phyloP scores from a whole-genome alignment of 805 yeast genomes.

The Scheffersomyces coipomensis region DNA sequence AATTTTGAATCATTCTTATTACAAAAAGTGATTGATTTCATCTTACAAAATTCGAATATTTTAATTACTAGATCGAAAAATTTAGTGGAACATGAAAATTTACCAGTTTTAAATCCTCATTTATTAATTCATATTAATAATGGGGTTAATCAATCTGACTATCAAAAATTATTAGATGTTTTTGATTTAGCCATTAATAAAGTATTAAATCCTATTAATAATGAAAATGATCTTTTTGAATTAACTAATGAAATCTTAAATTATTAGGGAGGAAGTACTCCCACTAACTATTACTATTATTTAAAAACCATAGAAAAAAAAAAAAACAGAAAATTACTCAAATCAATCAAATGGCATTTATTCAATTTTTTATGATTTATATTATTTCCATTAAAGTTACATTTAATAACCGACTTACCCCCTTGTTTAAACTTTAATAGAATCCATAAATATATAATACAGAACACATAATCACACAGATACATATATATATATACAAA shows the following conservation, averaged over 20 bases:
- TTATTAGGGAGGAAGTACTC: too few relatives aligned
- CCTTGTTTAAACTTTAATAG: too few relatives aligned
- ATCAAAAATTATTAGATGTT: constrained; percentile 18
- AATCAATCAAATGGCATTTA: too few relatives aligned
- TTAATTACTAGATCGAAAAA: constrained; percentile 64
- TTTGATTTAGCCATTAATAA: constrained; percentile 19
- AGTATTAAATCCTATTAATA: constrained; percentile 20
- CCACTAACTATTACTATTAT: too few relatives aligned
- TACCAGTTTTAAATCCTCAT: constrained; percentile 50
- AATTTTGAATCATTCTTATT: constrained; percentile 60
- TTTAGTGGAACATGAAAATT: constrained; percentile 69
- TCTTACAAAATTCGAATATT: constrained; percentile 50
- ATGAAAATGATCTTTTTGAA: constrained; percentile 21
- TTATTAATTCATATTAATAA: constrained; percentile 30
- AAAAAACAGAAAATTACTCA: too few relatives aligned
- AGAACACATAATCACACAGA: too few relatives aligned
- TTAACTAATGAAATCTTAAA: constrained; percentile 24
- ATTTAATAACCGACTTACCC: too few relatives aligned
- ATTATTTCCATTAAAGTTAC: too few relatives aligned
- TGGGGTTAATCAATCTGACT: constrained; percentile 27
- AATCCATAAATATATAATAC: too few relatives aligned
- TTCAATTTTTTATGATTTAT: too few relatives aligned
- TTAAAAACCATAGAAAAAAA: too few relatives aligned
- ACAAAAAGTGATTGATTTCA: constrained; percentile 62
- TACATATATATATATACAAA: too few relatives aligned